Conservation (phyloP, 352 stramenopile species). For the Thraustochytrium striatum region DNA sequence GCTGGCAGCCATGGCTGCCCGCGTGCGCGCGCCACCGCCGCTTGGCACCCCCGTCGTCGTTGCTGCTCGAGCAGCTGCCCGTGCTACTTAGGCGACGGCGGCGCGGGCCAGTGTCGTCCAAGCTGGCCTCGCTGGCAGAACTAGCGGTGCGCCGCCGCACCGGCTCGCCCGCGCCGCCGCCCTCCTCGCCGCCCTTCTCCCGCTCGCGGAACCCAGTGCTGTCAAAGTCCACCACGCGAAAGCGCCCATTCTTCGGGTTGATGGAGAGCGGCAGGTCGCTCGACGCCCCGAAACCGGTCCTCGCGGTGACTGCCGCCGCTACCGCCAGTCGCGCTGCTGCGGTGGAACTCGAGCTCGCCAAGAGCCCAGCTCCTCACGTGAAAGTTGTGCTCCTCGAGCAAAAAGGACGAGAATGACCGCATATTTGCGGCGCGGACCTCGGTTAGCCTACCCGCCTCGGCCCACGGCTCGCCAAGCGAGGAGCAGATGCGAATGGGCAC, state of each 20-base stretch:
- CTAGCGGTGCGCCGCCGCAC: not conserved
- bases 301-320: no score
- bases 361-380: slow-evolving; percentile 22
- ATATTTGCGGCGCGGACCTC: not conserved
- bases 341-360: slow-evolving; percentile 2
- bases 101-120: no score
- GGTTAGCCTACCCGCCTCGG: not conserved
- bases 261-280: slow-evolving; percentile 17
- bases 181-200: slow-evolving; percentile 3
- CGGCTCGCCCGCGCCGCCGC: not conserved
- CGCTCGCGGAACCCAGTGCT: not conserved
- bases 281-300: not conserved
- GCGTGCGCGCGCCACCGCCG: not conserved
- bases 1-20: not conserved
- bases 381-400: slow-evolving; percentile 38
- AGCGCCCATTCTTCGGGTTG: not conserved
- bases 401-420: slow-evolving; percentile 43
- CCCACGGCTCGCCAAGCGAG: not conserved
- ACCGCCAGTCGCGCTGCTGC: not conserved
- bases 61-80: no score
- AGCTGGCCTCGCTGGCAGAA: no score
- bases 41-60: not conserved
- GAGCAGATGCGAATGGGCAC: slow-evolving; percentile 38
- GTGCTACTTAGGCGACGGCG: no score
- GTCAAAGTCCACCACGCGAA: slow-evolving; percentile 41